These are phyloP conservation scores for Penicillium paxilli DNA, from an alignment of 495 filamentous ascomycete species.

Conservation along the genomic window DNA sequence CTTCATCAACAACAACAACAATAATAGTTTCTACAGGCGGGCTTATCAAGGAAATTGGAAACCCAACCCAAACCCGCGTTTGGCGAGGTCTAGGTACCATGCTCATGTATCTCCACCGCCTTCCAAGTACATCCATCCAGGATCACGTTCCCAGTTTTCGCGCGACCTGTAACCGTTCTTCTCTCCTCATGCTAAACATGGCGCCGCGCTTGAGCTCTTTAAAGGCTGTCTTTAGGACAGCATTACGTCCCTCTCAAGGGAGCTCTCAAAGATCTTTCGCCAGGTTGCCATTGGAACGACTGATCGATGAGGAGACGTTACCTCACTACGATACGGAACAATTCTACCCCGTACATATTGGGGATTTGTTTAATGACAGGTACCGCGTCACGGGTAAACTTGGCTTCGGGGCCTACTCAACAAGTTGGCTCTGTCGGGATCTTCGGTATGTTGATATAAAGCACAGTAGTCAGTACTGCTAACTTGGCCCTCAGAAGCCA, in stretches of 20 bases:
- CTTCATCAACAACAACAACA: no score
- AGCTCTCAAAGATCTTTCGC: conserved; percentile 4
- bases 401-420: no score
- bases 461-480: no score
- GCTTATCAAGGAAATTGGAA: no score
- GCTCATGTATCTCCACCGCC: not conserved
- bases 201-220: not conserved
- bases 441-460: no score
- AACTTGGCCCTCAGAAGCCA: no score
- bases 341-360: conserved; percentile 48
- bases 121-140: not conserved
- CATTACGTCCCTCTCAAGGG: not conserved
- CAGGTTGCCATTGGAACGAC: not conserved
- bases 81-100: no score
- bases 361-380: conserved; percentile 44
- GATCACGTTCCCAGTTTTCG: not conserved
- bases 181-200: not conserved
- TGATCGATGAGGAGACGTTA: conserved; percentile 5
- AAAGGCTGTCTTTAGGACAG: not conserved
- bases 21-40: not conserved
- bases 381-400: conserved; percentile 55
- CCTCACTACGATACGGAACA: conserved; percentile 6
- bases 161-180: no score
- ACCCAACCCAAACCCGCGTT: no score
- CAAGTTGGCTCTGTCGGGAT: no score